Base-by-base conservation (phyloP, 1,284 basidiomycete genomes). In the Apiotrichum brassicae region DNA sequence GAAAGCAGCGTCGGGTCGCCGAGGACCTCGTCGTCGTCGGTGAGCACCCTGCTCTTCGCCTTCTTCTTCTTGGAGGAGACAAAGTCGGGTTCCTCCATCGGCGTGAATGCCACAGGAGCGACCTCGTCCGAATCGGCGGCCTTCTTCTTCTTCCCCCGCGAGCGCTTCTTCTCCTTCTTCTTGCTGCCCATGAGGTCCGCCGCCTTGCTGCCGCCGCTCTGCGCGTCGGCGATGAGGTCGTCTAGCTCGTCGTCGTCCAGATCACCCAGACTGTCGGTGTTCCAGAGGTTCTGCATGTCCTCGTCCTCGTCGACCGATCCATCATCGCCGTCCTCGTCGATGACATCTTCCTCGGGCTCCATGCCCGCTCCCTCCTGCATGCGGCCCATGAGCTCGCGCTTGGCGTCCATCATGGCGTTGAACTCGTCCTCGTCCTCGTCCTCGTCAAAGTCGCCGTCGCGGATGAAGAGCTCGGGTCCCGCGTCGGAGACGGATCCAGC, bases 1-100 rank as follows among this genome's bases (percentile, higher is more conserved):
- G 81, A 77, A 18, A 97, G 79, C 12, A 79, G 71, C 1, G 79
- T 81, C 9, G 81, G 77, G 65, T 97, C 92, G 48, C 90, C 87
- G 60, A 82, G 87, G 6, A 80, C 77, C 32, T 76, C 76, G 65
- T 87, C 84, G 9, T 72, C 66, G 6, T 70, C 62, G 42, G 56
- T 50, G 7, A 49, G 39, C 18, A 69, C 62, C 16, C 63, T 52
- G 7, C 59, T 23, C 20, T 25, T 39, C 34, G 56, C 46, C 39
- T 60, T 56, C 43, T 62, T 63, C 30, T 59, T 46, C 25, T 51
- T 45, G 2, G 58, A 51, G 6, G 54, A 32, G 39, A 58, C 57
- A 48, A 69, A 64, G 25, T 59, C 52, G 9, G 62, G 63, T 50
- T 70, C 64, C 34, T 56, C 61, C 6, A 68, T 55, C 6, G 61